Evolutionary conservation across 768 basidiomycete species (phyloP), one percentile per base, ranked within the genome.

Genomic region (Tricholomella constricta): DNA sequence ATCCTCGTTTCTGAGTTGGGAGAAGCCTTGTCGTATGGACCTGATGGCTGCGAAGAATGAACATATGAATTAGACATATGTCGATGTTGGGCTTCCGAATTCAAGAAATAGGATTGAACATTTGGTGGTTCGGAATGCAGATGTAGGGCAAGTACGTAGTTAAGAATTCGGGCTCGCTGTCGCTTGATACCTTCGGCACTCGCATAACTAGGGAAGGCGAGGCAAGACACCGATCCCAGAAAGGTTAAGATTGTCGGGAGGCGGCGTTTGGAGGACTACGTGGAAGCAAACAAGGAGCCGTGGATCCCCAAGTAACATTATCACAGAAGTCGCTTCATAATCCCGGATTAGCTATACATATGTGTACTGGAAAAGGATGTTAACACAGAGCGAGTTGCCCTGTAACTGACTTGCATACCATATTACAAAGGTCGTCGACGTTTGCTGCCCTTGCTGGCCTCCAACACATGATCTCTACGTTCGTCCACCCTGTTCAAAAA

Each of bases 401-500:
- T n/a, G 4, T 36, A 46, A 6, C 15, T 32, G 25, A n/a, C n/a
- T n/a, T n/a, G 19, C 26, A 3, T 27, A 26, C 45, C 42, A 25
- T 41, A 40, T 44, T 40, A 48, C 51, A 53, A 72, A 17, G 65
- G 43, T 56, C 71, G 73, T 51, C 77, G 68, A 51, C 88, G 78
- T 64, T 89, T 89, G 40, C 64, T 77, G 47, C 73, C 63, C 61
- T 81, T 84, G 56, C 69, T 77, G 10, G 78, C 72, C 38, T 89
- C 88, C 7, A 88, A 64, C 1, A 73, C 78, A 44, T 83, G 82
- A 41, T 88, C 88, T 66, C 80, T 85, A 55, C 89, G 77, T 43
- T 83, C 84, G 27, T 83, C 86, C 0, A 94, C 91, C 41, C 92
- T 72, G 53, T 85, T 73, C 61, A 94, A 69, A 63, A 94, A 94